phyloP scores from a whole-genome alignment of 2,329 filamentous ascomycete genomes.

The Ophiostoma novo-ulmi region DNA sequence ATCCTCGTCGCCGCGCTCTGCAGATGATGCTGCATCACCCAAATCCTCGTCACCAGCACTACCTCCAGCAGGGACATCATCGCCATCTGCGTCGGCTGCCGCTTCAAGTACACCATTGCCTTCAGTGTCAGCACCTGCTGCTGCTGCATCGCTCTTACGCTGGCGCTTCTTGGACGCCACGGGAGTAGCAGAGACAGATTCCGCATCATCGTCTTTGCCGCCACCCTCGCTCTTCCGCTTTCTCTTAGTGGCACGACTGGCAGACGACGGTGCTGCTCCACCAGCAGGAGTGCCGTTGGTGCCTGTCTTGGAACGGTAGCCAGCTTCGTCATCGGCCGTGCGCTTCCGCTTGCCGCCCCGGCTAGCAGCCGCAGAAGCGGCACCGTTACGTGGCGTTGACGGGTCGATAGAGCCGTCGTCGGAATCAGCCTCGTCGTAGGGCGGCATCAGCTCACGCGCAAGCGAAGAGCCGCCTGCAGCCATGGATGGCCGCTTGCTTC shows the following conservation, averaged over 20 bases:
- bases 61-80: background rate
- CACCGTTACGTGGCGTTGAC: constrained; percentile 17
- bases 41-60: background rate
- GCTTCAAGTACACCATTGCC: constrained; percentile 11
- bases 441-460: constrained; percentile 28
- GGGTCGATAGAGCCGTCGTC: constrained; percentile 28
- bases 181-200: constrained; percentile 15
- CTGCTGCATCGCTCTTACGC: constrained; percentile 33
- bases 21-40: background rate
- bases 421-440: constrained; percentile 25
- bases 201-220: constrained; percentile 34
- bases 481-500: constrained; percentile 32
- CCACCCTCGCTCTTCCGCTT: constrained; percentile 52
- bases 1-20: constrained; percentile 1
- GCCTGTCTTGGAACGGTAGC: constrained; percentile 56
- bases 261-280: constrained; percentile 30
- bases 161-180: constrained; percentile 28
- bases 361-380: constrained; percentile 29
- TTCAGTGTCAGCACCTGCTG: constrained; percentile 13
- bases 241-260: constrained; percentile 51
- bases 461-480: constrained; percentile 23
- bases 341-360: constrained; percentile 49
- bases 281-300: constrained; percentile 23
- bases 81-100: background rate
- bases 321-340: constrained; percentile 48